phyloP scores from a whole-genome alignment of 2,329 filamentous ascomycete species.

The Biscogniauxia marginata region DNA sequence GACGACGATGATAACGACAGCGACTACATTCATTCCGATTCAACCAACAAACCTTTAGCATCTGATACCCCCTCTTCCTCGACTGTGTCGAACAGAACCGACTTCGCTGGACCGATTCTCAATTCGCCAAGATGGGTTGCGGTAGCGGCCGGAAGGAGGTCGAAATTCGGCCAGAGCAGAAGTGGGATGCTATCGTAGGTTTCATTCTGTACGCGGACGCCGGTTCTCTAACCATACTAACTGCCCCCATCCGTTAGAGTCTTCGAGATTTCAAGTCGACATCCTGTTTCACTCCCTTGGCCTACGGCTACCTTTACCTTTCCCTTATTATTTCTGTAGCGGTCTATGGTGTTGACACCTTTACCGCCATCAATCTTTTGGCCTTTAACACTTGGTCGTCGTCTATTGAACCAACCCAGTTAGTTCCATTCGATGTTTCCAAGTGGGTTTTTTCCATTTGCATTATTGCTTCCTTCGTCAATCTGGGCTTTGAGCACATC shows the following conservation, averaged over 20 bases:
- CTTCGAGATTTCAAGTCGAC: slow-evolving; percentile 77
- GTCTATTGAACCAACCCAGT: slow-evolving; percentile 67
- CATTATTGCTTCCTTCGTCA: slow-evolving; percentile 86
- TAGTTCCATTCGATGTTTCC: slow-evolving; percentile 73
- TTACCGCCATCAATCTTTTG: slow-evolving; percentile 88
- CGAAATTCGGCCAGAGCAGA: slow-evolving; percentile 76
- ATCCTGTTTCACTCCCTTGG: slow-evolving; percentile 73
- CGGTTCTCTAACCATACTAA: slow-evolving; percentile 6
- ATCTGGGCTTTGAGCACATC: slow-evolving; percentile 77
- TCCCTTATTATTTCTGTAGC: slow-evolving; percentile 75
- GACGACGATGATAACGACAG: slow-evolving; percentile 23
- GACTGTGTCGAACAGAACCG: slow-evolving; percentile 17
- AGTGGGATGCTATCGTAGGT: slow-evolving; percentile 90
- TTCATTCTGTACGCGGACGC: neutral
- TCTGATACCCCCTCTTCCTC: slow-evolving; percentile 20
- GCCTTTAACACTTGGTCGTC: slow-evolving; percentile 88
- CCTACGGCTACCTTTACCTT: slow-evolving; percentile 83
- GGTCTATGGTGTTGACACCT: slow-evolving; percentile 87
- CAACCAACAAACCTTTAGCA: slow-evolving; percentile 20
- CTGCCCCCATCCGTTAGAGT: slow-evolving; percentile 33
- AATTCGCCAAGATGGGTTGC: slow-evolving; percentile 59
- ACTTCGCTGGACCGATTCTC: slow-evolving; percentile 10
- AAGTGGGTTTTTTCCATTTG: slow-evolving; percentile 96
- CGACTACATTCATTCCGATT: slow-evolving; percentile 19
- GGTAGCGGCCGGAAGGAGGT: slow-evolving; percentile 59